Evolutionary conservation across 805 yeast species (phyloP).

Genomic region (Wickerhamomyces sydowiorum): DNA sequence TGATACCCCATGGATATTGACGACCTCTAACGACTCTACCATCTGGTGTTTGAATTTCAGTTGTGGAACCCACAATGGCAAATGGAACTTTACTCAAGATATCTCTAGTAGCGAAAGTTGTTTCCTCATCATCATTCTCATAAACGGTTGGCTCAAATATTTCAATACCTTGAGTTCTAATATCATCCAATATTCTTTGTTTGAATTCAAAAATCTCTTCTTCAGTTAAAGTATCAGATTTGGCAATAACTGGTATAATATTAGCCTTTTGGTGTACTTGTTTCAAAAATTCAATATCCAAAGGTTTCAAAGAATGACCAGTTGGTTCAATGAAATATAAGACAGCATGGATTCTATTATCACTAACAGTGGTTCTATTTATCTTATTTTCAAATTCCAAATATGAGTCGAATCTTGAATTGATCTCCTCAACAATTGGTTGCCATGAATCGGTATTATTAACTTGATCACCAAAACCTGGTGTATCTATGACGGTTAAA

Average conservation of each 20-base stretch:
- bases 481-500: conserved; percentile 80
- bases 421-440: conserved; percentile 87
- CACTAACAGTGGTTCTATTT: conserved; percentile 64
- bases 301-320: conserved; percentile 84
- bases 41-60: conserved; percentile 58
- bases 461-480: conserved; percentile 90
- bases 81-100: conserved; percentile 76
- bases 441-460: conserved; percentile 79
- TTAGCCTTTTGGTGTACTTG: conserved; percentile 87
- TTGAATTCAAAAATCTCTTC: conserved; percentile 79
- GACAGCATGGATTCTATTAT: conserved; percentile 88
- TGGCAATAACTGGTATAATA: conserved; percentile 90
- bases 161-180: conserved; percentile 66
- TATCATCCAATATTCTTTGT: conserved; percentile 69
- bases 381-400: conserved; percentile 86
- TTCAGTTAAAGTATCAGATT: conserved; percentile 87
- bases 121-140: conserved; percentile 83
- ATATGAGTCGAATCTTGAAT: conserved; percentile 77
- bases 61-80: conserved; percentile 90
- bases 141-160: conserved; percentile 73
- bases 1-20: conserved; percentile 93
- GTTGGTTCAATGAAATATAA: conserved; percentile 95
- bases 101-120: conserved; percentile 56
- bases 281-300: conserved; percentile 86
- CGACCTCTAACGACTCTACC: conserved; percentile 88